These are phyloP conservation scores for Syzygium malaccense DNA, from an alignment of 441 rosid genomes.

Conservation along the genomic window DNA sequence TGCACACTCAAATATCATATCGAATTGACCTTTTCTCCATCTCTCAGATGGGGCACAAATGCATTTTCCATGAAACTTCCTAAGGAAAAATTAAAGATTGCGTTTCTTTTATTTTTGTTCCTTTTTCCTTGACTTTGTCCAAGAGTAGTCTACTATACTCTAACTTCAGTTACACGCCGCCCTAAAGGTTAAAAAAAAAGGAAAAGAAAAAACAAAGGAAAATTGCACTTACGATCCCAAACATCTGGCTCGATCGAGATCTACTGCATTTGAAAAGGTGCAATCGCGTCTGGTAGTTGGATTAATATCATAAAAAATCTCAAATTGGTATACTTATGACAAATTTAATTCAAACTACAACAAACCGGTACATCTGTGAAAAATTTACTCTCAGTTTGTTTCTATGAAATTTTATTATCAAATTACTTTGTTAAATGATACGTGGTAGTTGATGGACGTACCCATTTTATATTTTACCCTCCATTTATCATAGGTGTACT, in stretches of 20 bases:
- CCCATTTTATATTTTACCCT: too few relatives aligned
- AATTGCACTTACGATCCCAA: neutral
- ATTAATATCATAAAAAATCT: too few relatives aligned
- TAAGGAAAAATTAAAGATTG: neutral
- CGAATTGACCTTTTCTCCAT: neutral
- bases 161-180: neutral
- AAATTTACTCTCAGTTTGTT: too few relatives aligned
- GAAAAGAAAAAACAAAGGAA: neutral
- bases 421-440: too few relatives aligned
- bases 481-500: too few relatives aligned
- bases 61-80: neutral
- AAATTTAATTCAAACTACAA: too few relatives aligned
- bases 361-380: too few relatives aligned
- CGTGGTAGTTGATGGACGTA: too few relatives aligned
- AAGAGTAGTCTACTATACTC: neutral
- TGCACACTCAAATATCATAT: neutral
- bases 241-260: neutral
- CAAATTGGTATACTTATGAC: accelerated
- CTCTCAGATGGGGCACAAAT: neutral
- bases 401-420: too few relatives aligned
- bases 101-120: neutral
- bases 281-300: too few relatives aligned
- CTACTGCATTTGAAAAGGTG: neutral
- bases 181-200: neutral
- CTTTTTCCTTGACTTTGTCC: neutral